Percentiles rank a stretch among this genome's conserved stretches.
These are phyloP conservation scores for Ophiocordyceps camponoti-leonardi DNA, from an alignment of 2,329 filamentous ascomycete genomes.

Conservation along the genomic window DNA sequence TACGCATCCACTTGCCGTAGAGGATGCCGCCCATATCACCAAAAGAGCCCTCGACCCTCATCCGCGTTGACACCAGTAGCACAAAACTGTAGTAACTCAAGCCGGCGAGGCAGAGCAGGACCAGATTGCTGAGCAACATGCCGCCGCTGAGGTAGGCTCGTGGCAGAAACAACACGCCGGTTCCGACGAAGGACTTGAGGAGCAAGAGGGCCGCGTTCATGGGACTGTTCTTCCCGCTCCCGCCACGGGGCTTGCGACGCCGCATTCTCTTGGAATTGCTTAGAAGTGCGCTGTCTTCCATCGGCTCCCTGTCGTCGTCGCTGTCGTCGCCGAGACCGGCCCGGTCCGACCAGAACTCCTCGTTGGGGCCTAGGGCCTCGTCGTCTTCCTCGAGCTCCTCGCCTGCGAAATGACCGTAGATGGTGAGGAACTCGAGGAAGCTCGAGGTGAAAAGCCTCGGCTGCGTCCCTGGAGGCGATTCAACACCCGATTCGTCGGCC, in stretches of 20 bases:
- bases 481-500: slow-evolving; percentile 15
- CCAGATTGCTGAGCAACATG: slow-evolving; percentile 89
- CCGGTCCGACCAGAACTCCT: slow-evolving; percentile 75
- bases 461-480: slow-evolving; percentile 14
- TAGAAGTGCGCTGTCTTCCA: slow-evolving; percentile 74
- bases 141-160: slow-evolving; percentile 90
- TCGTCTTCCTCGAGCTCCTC: slow-evolving; percentile 96
- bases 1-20: slow-evolving; percentile 81
- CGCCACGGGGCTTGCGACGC: slow-evolving; percentile 57
- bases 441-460: slow-evolving; percentile 65
- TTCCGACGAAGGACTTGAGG: slow-evolving; percentile 95
- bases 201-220: slow-evolving; percentile 69
- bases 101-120: slow-evolving; percentile 69
- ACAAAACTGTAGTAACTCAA: slow-evolving; percentile 98
- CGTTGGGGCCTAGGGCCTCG: slow-evolving; percentile 68
- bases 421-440: slow-evolving; percentile 86
- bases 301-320: slow-evolving; percentile 58
- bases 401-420: slow-evolving; percentile 95
- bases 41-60: slow-evolving; percentile 84
- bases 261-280: slow-evolving; percentile 58
- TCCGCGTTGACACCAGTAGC: slow-evolving; percentile 69
- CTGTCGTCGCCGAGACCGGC: slow-evolving; percentile 45
- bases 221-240: slow-evolving; percentile 59
- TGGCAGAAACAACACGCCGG: slow-evolving; percentile 83
- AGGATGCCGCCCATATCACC: slow-evolving; percentile 89